A percentile compares a stretch with the other conserved stretches of the same genome.
Evolutionary conservation across 1,139 yeast genomes (phyloP).

Genomic region (Saccharomyces hybrid): DNA sequence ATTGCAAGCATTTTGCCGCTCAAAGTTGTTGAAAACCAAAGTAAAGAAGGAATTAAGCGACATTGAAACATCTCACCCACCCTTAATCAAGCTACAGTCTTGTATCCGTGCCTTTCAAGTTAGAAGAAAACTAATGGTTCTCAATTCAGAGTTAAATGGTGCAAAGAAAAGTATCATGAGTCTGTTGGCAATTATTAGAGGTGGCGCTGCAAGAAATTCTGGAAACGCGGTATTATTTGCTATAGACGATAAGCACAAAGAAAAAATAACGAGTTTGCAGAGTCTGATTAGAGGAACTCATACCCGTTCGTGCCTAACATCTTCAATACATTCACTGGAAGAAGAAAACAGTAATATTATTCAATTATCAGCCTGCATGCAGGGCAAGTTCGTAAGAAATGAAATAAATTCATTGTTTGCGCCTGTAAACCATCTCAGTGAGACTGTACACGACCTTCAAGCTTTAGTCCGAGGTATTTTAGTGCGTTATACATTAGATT

Average conservation of each 20-base stretch:
- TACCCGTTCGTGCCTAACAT: neutral
- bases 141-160: neutral
- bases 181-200: neutral
- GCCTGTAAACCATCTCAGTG: slow-evolving; percentile 2
- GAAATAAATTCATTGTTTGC: slow-evolving; percentile 11
- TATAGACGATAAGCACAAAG: neutral
- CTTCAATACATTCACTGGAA: neutral
- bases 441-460: slow-evolving; percentile 33
- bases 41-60: neutral
- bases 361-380: neutral
- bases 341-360: neutral
- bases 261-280: neutral
- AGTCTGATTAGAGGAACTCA: neutral
- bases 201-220: neutral
- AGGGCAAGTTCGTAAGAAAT: slow-evolving; percentile 9
- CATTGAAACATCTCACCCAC: slow-evolving; percentile 2
- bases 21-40: slow-evolving; percentile 18
- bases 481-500: slow-evolving; percentile 43
- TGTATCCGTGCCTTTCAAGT: neutral
- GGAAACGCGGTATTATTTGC: neutral
- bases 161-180: neutral
- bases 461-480: slow-evolving; percentile 42
- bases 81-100: slow-evolving; percentile 4
- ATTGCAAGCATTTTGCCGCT: slow-evolving; percentile 36
- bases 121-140: neutral